Base-by-base conservation (phyloP, 1,139 yeast genomes). In the Lodderomyces elongisporus region DNA sequence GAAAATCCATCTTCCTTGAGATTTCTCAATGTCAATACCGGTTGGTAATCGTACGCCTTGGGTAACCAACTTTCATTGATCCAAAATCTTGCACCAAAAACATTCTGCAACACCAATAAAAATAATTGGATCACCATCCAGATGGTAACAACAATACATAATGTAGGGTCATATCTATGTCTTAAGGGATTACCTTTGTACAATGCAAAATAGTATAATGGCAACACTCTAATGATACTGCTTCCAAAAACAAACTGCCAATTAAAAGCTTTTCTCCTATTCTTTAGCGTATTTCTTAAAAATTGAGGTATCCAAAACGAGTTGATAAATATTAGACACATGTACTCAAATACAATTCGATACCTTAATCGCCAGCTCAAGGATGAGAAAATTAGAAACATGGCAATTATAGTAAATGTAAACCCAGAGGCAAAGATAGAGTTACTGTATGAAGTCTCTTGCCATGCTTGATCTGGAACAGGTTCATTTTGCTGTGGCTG, bases 301-400 rank as follows among this genome's bases (percentile, higher is more conserved):
- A 87, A 81, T 54, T 89, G 98, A 0, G 96, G 96, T n/a, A 83
- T 46, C 96, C 96, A 89, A 45, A 75, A 78, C 1, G 95, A 84
- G 52, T 79, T 84, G 21, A 81, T 50, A 1, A 67, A 37, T 2
- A 78, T 41, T 4, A 81, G 52, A 1, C 74, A 60, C 2, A 70
- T 36, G 39, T 73, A 77, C 51, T 87, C 95, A 49, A 79, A 75
- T 3, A 64, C 47, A 15, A 56, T 56, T 36, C 96, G 64, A 29
- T 74, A 58, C 10, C 56, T 58, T 20, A 65, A 62, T 24, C 91
- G 77, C 94, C 94, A 85, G 24, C 74, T 57, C 2, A 71, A 51
- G 1, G 87, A 68, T 37, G 76, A 77, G 28, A 81, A 43, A 0
- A 82, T 58, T 3, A 82, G 42, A 45, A 85, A 75, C 13, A 81